These are phyloP conservation scores for Fusarium lateritium DNA, from an alignment of 2,329 filamentous ascomycete species.

Conservation along the genomic window DNA sequence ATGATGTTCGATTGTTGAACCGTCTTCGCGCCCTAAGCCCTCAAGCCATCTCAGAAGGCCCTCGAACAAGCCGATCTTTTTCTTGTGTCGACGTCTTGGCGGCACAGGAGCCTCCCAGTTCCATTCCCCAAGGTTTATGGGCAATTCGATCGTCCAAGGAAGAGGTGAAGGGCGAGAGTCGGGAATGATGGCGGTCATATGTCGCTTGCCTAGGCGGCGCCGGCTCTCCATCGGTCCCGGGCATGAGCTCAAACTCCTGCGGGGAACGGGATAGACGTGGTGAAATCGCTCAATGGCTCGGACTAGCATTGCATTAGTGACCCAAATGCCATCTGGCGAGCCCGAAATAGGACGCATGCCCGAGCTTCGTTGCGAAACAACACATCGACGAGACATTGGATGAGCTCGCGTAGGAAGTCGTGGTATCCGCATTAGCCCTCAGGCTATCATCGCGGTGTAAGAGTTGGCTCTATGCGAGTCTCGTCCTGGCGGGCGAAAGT, in stretches of 20 bases:
- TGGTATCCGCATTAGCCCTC: conserved; percentile 15
- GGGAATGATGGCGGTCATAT: conserved; percentile 66
- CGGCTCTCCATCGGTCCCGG: conserved; percentile 70
- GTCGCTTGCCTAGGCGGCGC: conserved; percentile 66
- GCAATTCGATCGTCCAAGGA: conserved; percentile 63
- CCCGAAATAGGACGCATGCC: conserved; percentile 34
- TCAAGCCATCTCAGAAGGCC: conserved; percentile 51
- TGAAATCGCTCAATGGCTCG: conserved; percentile 53
- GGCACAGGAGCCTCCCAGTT: conserved; percentile 66
- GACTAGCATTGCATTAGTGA: conserved; percentile 53
- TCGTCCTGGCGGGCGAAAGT: background rate
- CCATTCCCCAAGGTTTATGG: conserved; percentile 63
- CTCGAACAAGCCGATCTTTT: conserved; percentile 45
- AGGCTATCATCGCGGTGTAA: conserved; percentile 21
- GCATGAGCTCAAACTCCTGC: conserved; percentile 58
- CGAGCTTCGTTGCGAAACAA: conserved; percentile 48
- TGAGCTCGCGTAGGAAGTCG: conserved; percentile 6
- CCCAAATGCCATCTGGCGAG: conserved; percentile 50
- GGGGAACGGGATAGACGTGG: conserved; percentile 35
- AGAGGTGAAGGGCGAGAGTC: conserved; percentile 55
- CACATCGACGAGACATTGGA: conserved; percentile 53
- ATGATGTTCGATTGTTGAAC: background rate
- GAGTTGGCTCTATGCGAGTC: background rate
- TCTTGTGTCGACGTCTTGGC: conserved; percentile 47
- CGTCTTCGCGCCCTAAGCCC: conserved; percentile 16